Conservation (phyloP, 352 stramenopile species). For the Phytophthora tubulina region DNA sequence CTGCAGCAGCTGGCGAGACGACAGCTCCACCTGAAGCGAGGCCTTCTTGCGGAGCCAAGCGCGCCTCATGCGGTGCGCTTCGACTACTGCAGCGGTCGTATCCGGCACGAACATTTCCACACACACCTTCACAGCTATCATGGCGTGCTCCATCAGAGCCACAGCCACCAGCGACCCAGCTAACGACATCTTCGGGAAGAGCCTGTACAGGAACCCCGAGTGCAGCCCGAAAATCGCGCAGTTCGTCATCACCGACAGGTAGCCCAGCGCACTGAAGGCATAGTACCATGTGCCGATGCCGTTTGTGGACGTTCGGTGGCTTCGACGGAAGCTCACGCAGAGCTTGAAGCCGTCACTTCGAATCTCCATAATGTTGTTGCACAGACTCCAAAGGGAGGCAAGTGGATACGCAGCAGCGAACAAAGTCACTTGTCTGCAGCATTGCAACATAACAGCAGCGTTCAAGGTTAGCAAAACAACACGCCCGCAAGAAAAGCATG, state of each 20-base stretch:
- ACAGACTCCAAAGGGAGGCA: constrained; percentile 92
- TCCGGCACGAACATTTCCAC: constrained; percentile 87
- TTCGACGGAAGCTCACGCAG: constrained; percentile 83
- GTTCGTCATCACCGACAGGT: constrained; percentile 95
- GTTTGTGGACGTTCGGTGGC: constrained; percentile 64
- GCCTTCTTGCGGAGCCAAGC: constrained; percentile 78
- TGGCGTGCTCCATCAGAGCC: constrained; percentile 78
- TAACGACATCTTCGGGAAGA: constrained; percentile 76
- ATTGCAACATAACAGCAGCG: constrained; percentile 33
- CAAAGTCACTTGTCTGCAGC: constrained; percentile 90
- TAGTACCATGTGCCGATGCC: constrained; percentile 95
- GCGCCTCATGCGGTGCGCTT: constrained; percentile 74
- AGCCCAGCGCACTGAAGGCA: constrained; percentile 92
- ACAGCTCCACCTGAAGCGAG: constrained; percentile 76
- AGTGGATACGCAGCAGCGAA: constrained; percentile 95
- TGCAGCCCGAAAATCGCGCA: constrained; percentile 95
- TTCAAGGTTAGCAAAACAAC: constrained; percentile 1
- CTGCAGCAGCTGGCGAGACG: constrained; percentile 57
- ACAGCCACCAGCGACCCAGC: constrained; percentile 66
- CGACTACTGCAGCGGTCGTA: constrained; percentile 62
- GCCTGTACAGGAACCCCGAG: constrained; percentile 77
- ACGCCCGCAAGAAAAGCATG: constrained; percentile 8
- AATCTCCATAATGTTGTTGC: constrained; percentile 96
- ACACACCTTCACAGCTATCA: constrained; percentile 80
- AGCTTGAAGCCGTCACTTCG: constrained; percentile 96